Percentiles rank a stretch among this genome's conserved stretches.
phyloP scores from a whole-genome alignment of 768 basidiomycete genomes.

The Clavulina sp. region DNA sequence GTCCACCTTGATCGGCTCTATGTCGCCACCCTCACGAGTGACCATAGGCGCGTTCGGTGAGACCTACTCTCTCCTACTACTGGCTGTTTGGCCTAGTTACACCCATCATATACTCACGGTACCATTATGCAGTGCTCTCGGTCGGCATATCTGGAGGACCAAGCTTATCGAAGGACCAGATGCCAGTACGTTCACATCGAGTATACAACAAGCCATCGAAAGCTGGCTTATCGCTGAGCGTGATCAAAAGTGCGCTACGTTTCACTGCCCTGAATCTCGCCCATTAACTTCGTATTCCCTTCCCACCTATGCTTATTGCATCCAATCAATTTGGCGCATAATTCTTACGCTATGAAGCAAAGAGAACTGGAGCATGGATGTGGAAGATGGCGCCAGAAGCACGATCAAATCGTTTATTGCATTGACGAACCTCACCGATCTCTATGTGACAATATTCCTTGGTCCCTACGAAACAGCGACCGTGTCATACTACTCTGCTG shows the following conservation, averaged over 20 bases:
- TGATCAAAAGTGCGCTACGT: too few species aligned
- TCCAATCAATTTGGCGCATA: slow-evolving; percentile 32
- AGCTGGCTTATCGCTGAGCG: too few species aligned
- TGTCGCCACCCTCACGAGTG: slow-evolving; percentile 25
- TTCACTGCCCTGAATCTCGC: not conserved
- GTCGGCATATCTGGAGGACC: too few species aligned
- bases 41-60: slow-evolving; percentile 29
- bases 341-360: slow-evolving; percentile 27
- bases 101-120: too few species aligned
- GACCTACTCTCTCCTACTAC: slow-evolving; percentile 1
- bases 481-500: too few species aligned
- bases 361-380: slow-evolving; percentile 8
- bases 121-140: too few species aligned
- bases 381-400: not conserved
- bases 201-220: too few species aligned
- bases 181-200: too few species aligned
- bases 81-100: too few species aligned
- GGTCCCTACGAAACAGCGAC: not conserved
- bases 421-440: not conserved
- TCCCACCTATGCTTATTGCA: slow-evolving; percentile 35
- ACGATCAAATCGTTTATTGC: not conserved
- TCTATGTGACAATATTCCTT: not conserved
- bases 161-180: too few species aligned
- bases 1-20: slow-evolving; percentile 59
- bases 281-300: not conserved